phyloP scores from a whole-genome alignment of 306 rosid genomes.

The Gleditsia sinensis region DNA sequence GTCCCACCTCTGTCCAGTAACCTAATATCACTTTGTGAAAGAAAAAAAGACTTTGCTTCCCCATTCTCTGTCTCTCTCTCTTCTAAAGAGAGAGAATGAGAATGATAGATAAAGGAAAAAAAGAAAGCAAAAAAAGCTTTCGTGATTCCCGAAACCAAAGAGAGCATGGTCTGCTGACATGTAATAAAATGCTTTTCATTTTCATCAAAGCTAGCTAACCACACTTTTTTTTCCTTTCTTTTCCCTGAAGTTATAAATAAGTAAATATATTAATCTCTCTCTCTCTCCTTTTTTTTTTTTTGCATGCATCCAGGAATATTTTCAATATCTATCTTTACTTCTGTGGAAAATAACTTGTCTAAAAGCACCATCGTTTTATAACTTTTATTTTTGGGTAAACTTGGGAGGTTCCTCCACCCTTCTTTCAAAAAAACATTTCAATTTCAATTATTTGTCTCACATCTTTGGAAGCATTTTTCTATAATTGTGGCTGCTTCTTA shows the following conservation, averaged over 20 bases:
- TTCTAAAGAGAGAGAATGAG: not conserved
- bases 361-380: conserved; percentile 26
- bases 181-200: conserved; percentile 36
- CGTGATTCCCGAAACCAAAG: conserved; percentile 47
- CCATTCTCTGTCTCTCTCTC: not conserved
- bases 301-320: conserved; percentile 43
- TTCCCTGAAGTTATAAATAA: conserved; percentile 6
- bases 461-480: conserved; percentile 11
- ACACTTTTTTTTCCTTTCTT: conserved; percentile 6
- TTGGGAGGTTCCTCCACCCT: conserved; percentile 22
- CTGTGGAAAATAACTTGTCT: conserved; percentile 35
- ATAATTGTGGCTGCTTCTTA: not conserved
- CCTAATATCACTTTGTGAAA: conserved; percentile 30
- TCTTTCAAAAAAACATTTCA: conserved; percentile 42
- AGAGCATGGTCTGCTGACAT: conserved; percentile 32
- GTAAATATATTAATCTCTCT: not conserved
- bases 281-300: not conserved
- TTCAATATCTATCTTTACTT: conserved; percentile 48
- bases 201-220: conserved; percentile 34
- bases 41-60: conserved; percentile 8
- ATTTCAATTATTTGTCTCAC: not conserved
- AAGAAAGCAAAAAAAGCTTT: conserved; percentile 35
- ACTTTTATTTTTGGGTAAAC: conserved; percentile 37
- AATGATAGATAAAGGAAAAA: not conserved
- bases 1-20: conserved; percentile 40